phyloP scores from a whole-genome alignment of 495 filamentous ascomycete species.

The Hypoxylon trugodes region DNA sequence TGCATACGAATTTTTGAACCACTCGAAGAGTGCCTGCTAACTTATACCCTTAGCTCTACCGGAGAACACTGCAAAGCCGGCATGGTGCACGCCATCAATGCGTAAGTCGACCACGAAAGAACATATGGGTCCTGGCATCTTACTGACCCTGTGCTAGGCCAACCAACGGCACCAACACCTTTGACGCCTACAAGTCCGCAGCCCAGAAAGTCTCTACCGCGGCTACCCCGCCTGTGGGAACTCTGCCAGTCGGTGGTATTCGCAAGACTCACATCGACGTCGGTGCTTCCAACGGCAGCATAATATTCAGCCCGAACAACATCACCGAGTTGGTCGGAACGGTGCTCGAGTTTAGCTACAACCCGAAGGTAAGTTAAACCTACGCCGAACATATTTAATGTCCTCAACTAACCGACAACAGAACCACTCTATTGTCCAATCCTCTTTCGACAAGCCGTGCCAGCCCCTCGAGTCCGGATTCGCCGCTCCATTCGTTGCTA shows the following conservation, averaged over 20 bases:
- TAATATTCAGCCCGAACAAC: conserved; percentile 50
- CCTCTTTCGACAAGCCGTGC: conserved; percentile 53
- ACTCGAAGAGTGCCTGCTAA: neutral
- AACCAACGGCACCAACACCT: conserved; percentile 44
- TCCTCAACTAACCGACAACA: neutral
- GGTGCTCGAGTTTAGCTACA: conserved; percentile 51
- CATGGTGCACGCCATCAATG: conserved; percentile 54
- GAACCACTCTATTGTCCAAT: conserved; percentile 55
- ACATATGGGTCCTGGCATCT: neutral
- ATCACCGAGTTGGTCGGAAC: conserved; percentile 47
- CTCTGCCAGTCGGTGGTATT: conserved; percentile 45
- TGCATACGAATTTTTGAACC: conserved; percentile 22
- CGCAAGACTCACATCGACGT: conserved; percentile 49
- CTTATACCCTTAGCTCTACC: conserved; percentile 27
- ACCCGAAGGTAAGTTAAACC: conserved; percentile 28
- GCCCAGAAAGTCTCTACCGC: conserved; percentile 40
- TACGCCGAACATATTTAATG: neutral
- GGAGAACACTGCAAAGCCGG: conserved; percentile 54
- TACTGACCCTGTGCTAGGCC: conserved; percentile 40
- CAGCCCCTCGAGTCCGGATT: conserved; percentile 50
- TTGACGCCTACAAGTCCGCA: conserved; percentile 46
- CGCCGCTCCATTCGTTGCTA: conserved; percentile 56
- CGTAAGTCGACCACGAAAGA: conserved; percentile 34
- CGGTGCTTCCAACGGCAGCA: conserved; percentile 42
- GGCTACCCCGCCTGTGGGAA: conserved; percentile 44